Percentiles rank a stretch among this genome's conserved stretches.
Conservation (phyloP, 352 stramenopile species). For the Hyaloperonospora brassicae region DNA sequence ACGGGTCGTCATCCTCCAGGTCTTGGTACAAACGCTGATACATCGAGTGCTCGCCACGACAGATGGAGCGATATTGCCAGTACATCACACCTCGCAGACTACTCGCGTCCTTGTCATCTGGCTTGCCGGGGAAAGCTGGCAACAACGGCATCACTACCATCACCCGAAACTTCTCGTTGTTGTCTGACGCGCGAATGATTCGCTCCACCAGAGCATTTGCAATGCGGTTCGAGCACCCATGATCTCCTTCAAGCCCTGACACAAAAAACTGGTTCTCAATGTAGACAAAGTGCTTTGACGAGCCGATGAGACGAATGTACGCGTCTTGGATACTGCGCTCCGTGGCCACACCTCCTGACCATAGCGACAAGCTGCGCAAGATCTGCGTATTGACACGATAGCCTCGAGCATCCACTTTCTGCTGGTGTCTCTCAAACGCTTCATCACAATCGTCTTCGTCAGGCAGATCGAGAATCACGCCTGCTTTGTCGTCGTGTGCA, state of each 20-base stretch:
- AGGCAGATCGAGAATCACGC: conserved; percentile 16
- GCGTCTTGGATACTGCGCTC: conserved; percentile 87
- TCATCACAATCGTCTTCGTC: conserved; percentile 28
- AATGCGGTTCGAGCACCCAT: conserved; percentile 71
- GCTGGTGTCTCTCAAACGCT: conserved; percentile 26
- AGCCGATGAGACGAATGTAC: conserved; percentile 84
- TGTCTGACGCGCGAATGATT: conserved; percentile 64
- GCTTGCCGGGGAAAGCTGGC: conserved; percentile 73
- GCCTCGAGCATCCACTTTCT: conserved; percentile 29
- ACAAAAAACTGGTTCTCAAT: conserved; percentile 91
- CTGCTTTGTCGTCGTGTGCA: conserved; percentile 15
- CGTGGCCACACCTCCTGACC: conserved; percentile 65
- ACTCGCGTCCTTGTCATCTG: conserved; percentile 70
- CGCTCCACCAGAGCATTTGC: conserved; percentile 71
- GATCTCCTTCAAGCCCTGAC: conserved; percentile 80
- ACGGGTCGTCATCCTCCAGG: conserved; percentile 66
- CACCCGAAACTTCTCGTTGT: conserved; percentile 79
- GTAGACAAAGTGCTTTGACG: conserved; percentile 86
- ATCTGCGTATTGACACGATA: conserved; percentile 59
- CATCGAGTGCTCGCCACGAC: conserved; percentile 70
- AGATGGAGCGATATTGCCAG: conserved; percentile 85
- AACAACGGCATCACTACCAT: conserved; percentile 81
- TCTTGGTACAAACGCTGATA: conserved; percentile 76
- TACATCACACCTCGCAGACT: conserved; percentile 82
- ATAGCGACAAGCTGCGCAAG: conserved; percentile 70